Base-by-base conservation (phyloP, 2,329 filamentous ascomycete species). In the Stagonosporopsis cucurbitacearum region DNA sequence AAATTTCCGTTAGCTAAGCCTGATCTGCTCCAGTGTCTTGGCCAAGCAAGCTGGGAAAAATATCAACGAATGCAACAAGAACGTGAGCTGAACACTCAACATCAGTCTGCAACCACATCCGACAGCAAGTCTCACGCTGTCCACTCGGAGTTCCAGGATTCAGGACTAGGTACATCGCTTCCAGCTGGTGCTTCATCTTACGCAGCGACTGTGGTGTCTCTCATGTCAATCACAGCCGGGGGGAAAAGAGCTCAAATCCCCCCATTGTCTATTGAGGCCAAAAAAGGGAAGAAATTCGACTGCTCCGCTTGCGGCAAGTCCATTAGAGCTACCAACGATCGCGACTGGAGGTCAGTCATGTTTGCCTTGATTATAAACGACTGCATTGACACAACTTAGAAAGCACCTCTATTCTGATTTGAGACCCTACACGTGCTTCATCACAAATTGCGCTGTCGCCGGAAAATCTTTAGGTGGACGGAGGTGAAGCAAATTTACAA, bases 111-210 rank as follows among this genome's bases (percentile, higher is more conserved):
- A 3, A 7, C 19, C 5, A 3, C 22, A n/a, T 9, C 36, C 6
- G 42, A 22, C 23, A n/a, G 25, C 9, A 60, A 57, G 42, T 64
- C 56, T 7, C 39, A 20, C 13, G 12, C 57, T 6, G 47, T 57
- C 2, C 19, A 37, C 6, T 67, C 64, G 1, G 56, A 64, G 7
- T 69, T 67, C 23, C 50, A 63, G 35, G 66, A 68, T 36, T 67
- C 65, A 25, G 65, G 65, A 0, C 39, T 68, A 7, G 64, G 65
- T 12, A 62, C 60, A 3, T 66, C 65, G 5, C 41, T 67, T 4
- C 54, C 60, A 19, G 28, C 48, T 3, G 40, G 28, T 22, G 30
- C 50, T 20, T 50, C 58, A 2, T 15, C 40, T 1, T 69, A 68
- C 41, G 66, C 65, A 6, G 62, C 60, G 22, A 61, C 63, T 9